Evolutionary conservation across 495 filamentous ascomycete genomes (phyloP).

Genomic region (Parathielavia appendiculata): DNA sequence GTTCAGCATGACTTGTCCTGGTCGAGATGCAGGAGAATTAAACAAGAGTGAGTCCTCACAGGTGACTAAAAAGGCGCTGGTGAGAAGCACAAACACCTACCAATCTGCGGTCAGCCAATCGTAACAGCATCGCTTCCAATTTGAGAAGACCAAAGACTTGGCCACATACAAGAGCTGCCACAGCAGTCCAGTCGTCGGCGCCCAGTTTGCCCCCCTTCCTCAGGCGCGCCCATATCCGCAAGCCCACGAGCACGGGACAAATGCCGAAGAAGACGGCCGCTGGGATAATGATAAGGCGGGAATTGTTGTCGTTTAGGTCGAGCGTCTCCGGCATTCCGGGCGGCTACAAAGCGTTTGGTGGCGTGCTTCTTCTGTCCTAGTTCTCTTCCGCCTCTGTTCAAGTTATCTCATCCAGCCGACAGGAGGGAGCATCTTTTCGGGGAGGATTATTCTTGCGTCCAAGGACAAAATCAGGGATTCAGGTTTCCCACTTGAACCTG

Average conservation of each 20-base stretch:
- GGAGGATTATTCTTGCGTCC: too few relatives aligned
- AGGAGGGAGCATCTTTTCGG: too few relatives aligned
- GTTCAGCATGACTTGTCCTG: conserved; percentile 5
- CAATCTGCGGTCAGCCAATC: neutral
- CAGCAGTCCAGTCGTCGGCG: conserved; percentile 5
- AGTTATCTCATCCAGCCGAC: too few relatives aligned
- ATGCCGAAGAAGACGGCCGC: conserved; percentile 3
- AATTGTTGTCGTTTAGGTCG: conserved; percentile 9
- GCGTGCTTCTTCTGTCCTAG: too few relatives aligned
- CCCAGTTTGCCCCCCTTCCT: conserved; percentile 2
- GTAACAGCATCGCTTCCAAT: neutral
- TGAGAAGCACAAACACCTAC: conserved; percentile 2
- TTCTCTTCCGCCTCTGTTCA: too few relatives aligned
- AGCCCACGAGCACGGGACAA: conserved; percentile 6
- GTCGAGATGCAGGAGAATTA: neutral
- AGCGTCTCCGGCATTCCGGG: conserved; percentile 2
- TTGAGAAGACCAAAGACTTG: too few relatives aligned
- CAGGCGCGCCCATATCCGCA: conserved; percentile 6
- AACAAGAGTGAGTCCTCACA: neutral
- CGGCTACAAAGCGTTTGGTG: neutral
- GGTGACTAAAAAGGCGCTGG: neutral
- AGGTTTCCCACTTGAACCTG: too few relatives aligned
- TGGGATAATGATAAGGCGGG: neutral
- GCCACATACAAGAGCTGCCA: conserved; percentile 5
- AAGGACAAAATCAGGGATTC: too few relatives aligned